phyloP scores from a whole-genome alignment of 139 green algal species.

The Parachlorella kessleri region DNA sequence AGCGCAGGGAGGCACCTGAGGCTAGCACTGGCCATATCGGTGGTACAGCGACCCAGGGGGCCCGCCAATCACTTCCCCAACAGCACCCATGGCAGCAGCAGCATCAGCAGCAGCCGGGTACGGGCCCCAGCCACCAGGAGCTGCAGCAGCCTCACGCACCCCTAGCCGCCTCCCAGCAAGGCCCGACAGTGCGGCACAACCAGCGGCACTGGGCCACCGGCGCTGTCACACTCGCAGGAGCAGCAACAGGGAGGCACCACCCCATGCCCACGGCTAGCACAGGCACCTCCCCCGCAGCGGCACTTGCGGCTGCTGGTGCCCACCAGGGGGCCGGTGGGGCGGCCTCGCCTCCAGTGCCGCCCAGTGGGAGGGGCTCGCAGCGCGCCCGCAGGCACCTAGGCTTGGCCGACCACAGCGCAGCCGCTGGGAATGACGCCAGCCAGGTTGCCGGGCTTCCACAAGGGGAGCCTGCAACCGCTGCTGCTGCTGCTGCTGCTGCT shows the following conservation, averaged over 20 bases:
- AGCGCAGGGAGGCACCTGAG: background rate
- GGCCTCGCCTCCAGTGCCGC: background rate
- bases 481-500: too few species aligned
- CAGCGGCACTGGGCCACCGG: too few species aligned
- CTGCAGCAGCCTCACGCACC: too few species aligned
- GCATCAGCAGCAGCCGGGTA: conserved; percentile 2
- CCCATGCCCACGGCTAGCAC: conserved; percentile 27
- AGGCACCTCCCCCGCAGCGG: conserved; percentile 9
- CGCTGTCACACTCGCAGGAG: too few species aligned
- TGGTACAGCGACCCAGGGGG: background rate
- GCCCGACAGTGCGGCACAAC: too few species aligned
- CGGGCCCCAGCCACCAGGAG: too few species aligned
- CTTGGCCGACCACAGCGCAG: background rate
- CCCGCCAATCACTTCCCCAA: background rate
- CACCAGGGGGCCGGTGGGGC: too few species aligned
- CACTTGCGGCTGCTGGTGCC: background rate
- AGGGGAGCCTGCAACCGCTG: too few species aligned
- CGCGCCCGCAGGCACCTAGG: too few species aligned
- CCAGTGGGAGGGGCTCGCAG: background rate
- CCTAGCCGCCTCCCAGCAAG: too few species aligned
- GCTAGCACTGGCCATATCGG: conserved; percentile 21
- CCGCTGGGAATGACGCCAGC: too few species aligned
- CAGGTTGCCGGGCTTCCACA: background rate
- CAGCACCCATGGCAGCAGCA: background rate
- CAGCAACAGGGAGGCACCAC: too few species aligned